Conservation (phyloP, 139 green algal genomes). For the Chlamydomonas sphaeroides region DNA sequence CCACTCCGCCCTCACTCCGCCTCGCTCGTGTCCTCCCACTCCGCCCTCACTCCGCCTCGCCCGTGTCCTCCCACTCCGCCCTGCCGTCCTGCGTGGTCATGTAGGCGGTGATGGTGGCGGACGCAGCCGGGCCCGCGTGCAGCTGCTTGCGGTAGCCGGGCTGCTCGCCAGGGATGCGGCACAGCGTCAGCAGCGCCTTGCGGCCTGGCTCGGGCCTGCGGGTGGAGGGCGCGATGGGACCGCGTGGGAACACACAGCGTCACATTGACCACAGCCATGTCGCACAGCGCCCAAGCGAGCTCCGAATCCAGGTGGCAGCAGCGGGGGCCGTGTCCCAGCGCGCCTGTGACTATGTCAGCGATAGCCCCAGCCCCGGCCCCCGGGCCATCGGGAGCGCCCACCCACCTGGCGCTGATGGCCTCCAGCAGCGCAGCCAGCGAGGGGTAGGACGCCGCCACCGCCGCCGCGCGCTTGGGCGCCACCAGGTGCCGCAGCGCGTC, state of each 20-base stretch:
- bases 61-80: constrained; percentile 11
- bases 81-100: constrained; percentile 1
- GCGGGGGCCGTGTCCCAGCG: not conserved
- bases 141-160: too few species aligned
- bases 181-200: too few species aligned
- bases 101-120: constrained; percentile 3
- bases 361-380: too few species aligned
- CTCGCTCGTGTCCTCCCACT: constrained; percentile 22
- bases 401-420: constrained; percentile 22
- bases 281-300: too few species aligned
- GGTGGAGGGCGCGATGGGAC: too few species aligned
- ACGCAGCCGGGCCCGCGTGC: not conserved
- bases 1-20: too few species aligned
- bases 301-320: not conserved
- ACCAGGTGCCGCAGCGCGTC: constrained; percentile 25
- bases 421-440: constrained; percentile 23
- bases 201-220: too few species aligned
- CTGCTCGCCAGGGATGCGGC: too few species aligned
- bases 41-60: not conserved
- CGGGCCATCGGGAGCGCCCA: too few species aligned
- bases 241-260: too few species aligned
- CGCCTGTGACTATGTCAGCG: too few species aligned
- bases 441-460: constrained; percentile 20
- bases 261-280: too few species aligned
- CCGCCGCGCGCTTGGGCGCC: constrained; percentile 28